Percentiles rank a stretch among this genome's conserved stretches.
Conservation (phyloP, 225 moss, liverwort and hornwort species). For the Physcomitrellopsis africana region DNA sequence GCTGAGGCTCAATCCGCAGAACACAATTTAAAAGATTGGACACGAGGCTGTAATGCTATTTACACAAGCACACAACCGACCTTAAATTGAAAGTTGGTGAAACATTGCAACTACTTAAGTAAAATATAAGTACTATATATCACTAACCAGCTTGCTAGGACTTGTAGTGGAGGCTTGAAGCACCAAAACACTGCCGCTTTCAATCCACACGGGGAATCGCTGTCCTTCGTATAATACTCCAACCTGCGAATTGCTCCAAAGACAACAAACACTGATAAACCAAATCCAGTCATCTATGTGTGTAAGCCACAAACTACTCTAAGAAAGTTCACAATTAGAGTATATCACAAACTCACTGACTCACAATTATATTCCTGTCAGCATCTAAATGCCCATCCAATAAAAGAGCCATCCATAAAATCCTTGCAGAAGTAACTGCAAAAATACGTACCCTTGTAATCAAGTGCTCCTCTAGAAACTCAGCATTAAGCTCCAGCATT, state of each 20-base stretch:
- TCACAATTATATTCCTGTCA: neutral
- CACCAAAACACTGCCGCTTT: constrained; percentile 80
- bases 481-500: constrained; percentile 95
- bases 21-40: neutral
- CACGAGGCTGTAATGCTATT: constrained; percentile 24
- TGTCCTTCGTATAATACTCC: constrained; percentile 86
- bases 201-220: constrained; percentile 93
- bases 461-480: constrained; percentile 93
- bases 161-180: constrained; percentile 83
- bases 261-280: neutral
- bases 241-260: constrained; percentile 54
- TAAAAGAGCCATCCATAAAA: constrained; percentile 5
- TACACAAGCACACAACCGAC: constrained; percentile 18
- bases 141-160: constrained; percentile 83
- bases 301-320: neutral
- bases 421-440: constrained; percentile 3
- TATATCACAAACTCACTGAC: constrained; percentile 11
- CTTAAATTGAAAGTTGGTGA: constrained; percentile 17
- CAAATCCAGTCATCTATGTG: constrained; percentile 10
- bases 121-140: constrained; percentile 10
- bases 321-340: neutral
- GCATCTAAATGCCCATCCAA: constrained; percentile 10
- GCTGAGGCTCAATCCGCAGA: constrained; percentile 15
- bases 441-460: constrained; percentile 65
- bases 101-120: constrained; percentile 17